Conservation (phyloP, 768 basidiomycete genomes). For the Wakefieldia striispora region DNA sequence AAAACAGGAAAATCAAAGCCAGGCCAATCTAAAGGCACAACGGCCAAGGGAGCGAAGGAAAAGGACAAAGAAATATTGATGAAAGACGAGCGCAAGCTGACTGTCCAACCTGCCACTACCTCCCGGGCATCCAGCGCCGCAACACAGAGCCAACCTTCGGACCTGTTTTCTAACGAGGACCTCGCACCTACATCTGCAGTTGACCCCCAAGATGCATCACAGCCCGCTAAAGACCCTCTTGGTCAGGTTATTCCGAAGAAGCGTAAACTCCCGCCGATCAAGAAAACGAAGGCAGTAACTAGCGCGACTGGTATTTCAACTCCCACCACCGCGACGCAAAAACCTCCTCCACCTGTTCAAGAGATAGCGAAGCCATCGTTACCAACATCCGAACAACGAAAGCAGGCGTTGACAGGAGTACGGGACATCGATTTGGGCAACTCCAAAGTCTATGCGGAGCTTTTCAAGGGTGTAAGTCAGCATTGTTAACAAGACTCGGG, state of each 20-base stretch:
- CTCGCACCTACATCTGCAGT: not conserved
- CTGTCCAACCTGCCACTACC: conserved; percentile 11
- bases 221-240: conserved; percentile 27
- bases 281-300: conserved; percentile 52
- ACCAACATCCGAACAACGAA: conserved; percentile 30
- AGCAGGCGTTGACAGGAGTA: conserved; percentile 44
- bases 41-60: conserved; percentile 29
- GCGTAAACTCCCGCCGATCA: conserved; percentile 65
- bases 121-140: conserved; percentile 32
- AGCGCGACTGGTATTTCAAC: conserved; percentile 22
- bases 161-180: conserved; percentile 35
- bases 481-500: not conserved
- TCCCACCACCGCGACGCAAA: conserved; percentile 26
- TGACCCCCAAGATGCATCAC: conserved; percentile 18
- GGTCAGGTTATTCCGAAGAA: conserved; percentile 46
- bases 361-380: conserved; percentile 28
- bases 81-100: conserved; percentile 42
- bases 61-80: conserved; percentile 35
- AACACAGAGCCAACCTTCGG: conserved; percentile 28
- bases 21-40: conserved; percentile 17
- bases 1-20: conserved; percentile 24
- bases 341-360: conserved; percentile 12
- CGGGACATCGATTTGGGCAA: conserved; percentile 66
- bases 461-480: conserved; percentile 55
- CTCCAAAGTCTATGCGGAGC: conserved; percentile 55